Base-by-base conservation (phyloP, 495 filamentous ascomycete species). In the Penicillium manginii region DNA sequence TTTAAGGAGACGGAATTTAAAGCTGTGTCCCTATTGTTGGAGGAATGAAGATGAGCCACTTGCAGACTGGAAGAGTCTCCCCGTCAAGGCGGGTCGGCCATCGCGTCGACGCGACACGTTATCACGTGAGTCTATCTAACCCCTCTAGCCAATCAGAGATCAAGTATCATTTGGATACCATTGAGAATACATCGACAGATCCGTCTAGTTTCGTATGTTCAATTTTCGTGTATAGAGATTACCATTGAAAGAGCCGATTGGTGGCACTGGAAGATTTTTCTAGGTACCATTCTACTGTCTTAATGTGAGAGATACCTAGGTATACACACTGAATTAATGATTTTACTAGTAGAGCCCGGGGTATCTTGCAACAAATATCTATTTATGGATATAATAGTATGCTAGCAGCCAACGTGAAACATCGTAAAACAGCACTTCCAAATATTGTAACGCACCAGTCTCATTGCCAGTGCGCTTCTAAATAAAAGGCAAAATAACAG, bases 401-500 rank as follows among this genome's bases (percentile, higher is more conserved):
- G 6, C 3, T 29, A 29, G 6, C 26, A 29, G 26, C 26, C 9
- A 29, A 29, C 2, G 26, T 37, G 35, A 37, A 37, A 14, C 12
- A 4, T 37, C 11, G 35, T 37, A 37, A 10, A 37, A 37, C 35
- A 29, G 6, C 26, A 8, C 5, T 29, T 29, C 26, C 6, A 29
- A 29, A 29, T 8, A 0, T 7, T 29, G 26, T 5, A 29, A 8
- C 6, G 26, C 26, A 8, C 26, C 26, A 29, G 4, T 7, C 26
- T 29, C 12, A 14, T 33, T 33, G 31, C 31, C 11, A 33, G 26
- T 47, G 2, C 9, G 21, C 22, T 11, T 54, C 31, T 63, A 65
- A 42, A 71, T 65, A 62, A 73, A 74, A n/a, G 73, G 74, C 15
- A 77, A 47, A 47, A 74, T 74, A 2, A 77, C 37, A 2, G 49